Evolutionary conservation across 169 alveolate species (phyloP), one percentile per base, ranked within the genome.

Genomic region (Plasmodium knowlesi): DNA sequence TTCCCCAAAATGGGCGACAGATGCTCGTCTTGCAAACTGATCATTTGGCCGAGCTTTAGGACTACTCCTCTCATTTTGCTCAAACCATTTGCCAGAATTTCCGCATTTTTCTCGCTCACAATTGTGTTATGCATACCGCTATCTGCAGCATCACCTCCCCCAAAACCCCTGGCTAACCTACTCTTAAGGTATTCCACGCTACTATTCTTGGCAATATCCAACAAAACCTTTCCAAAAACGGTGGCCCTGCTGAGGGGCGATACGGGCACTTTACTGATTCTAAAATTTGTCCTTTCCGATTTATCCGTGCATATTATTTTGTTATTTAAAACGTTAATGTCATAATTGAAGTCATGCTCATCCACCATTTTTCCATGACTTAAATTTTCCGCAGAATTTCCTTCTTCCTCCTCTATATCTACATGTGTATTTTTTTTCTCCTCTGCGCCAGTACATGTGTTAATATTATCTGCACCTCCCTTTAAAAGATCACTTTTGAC

Each of bases 41-140:
- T 92, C 85, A 97, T 96, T 93, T 97, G 97, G 2, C 97, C 98
- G 30, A 97, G 74, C 91, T 97, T 97, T 83, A 97, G 86, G 28
- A 98, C 97, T 19, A 98, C 99, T 14, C 99, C 99, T 90, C 99
- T 96, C 99, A 97, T 97, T 92, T 97, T 96, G 79, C 98, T 96
- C 41, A 97, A 93, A 9, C 97, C 96, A 30, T 95, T 89, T 12
- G 97, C 82, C 32, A 97, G 83, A 32, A 94, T 85, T 37, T 93
- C 96, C 34, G 98, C 98, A 76, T 96, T 97, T 25, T 92, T 94
- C 46, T 94, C 96, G 43, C 57, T 83, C 19, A 92, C 28, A 16
- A 92, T 57, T 34, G 41, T 76, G 70, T 57, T 22, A 16, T 22
- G 19, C 30, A 37, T 79, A 1, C 34, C 37, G 32, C 57, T 50